phyloP scores from a whole-genome alignment of 305 asterid genomes.

The Fraxinus sp. region DNA sequence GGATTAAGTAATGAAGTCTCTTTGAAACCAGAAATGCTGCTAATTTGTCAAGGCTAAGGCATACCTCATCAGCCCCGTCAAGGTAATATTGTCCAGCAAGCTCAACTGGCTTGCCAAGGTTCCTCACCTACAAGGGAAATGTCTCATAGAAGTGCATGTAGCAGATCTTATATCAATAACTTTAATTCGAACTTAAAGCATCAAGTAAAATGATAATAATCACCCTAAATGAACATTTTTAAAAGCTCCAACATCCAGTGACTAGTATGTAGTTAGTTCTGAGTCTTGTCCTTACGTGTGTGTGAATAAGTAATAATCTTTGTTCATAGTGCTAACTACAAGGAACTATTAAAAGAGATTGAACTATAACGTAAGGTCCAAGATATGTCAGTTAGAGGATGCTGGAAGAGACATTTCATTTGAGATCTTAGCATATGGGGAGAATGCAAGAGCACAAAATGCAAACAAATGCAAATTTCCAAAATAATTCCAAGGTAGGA shows the following conservation, averaged over 20 bases:
- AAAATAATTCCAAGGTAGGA: not conserved
- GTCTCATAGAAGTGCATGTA: not conserved
- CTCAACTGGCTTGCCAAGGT: slow-evolving; percentile 97
- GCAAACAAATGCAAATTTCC: not conserved
- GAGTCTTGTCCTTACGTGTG: not conserved
- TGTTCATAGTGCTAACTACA: not conserved
- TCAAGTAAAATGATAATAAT: slow-evolving; percentile 10
- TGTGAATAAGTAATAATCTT: not conserved
- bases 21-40: not conserved
- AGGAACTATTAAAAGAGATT: not conserved
- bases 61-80: slow-evolving; percentile 98
- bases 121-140: slow-evolving; percentile 66
- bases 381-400: not conserved
- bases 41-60: slow-evolving; percentile 16
- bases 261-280: too few relatives aligned
- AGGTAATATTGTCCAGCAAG: slow-evolving; percentile 85
- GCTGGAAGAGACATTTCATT: not conserved
- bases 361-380: not conserved
- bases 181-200: slow-evolving; percentile 5
- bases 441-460: not conserved
- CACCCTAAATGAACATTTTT: not conserved
- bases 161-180: slow-evolving; percentile 9
- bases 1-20: not conserved
- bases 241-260: not conserved
- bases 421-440: not conserved